phyloP scores from a whole-genome alignment of 164 flowering plant genomes.

The Annona cherimola region DNA sequence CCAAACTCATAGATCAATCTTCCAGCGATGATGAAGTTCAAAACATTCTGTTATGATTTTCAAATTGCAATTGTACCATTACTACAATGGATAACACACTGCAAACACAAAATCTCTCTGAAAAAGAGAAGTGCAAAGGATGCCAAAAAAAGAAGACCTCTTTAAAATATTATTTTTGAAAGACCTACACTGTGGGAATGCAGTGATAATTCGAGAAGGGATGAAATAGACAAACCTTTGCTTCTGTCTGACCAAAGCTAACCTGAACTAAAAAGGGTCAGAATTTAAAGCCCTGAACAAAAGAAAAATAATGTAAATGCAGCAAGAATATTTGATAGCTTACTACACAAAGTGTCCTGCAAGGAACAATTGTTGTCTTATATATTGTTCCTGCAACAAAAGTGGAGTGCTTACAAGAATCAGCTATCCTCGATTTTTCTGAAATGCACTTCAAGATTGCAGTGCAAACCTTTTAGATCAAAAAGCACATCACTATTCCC shows the following conservation, averaged over 20 bases:
- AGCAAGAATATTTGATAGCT: slow-evolving; percentile 17
- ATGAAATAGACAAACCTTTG: slow-evolving; percentile 61
- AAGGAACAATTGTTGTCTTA: slow-evolving; percentile 82
- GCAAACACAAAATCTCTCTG: too few relatives aligned
- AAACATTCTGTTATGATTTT: too few relatives aligned
- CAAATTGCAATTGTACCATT: too few relatives aligned
- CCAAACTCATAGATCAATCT: too few relatives aligned
- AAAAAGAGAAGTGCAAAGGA: too few relatives aligned
- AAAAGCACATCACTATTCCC: slow-evolving; percentile 62
- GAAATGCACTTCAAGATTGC: not conserved
- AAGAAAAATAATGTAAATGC: too few relatives aligned
- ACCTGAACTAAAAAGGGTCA: slow-evolving; percentile 45
- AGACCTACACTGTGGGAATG: not conserved
- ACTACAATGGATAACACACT: too few relatives aligned
- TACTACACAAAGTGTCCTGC: slow-evolving; percentile 91
- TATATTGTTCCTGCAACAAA: slow-evolving; percentile 78
- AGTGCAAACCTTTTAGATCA: slow-evolving; percentile 69
- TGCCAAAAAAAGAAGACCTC: not conserved
- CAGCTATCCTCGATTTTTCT: too few relatives aligned
- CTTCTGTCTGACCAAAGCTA: slow-evolving; percentile 88
- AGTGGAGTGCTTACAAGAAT: not conserved
- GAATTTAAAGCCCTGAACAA: not conserved
- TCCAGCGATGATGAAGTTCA: too few relatives aligned
- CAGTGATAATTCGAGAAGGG: not conserved
- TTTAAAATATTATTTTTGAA: too few relatives aligned